phyloP scores from a whole-genome alignment of 2,329 filamentous ascomycete genomes.

The Phoma sp. region DNA sequence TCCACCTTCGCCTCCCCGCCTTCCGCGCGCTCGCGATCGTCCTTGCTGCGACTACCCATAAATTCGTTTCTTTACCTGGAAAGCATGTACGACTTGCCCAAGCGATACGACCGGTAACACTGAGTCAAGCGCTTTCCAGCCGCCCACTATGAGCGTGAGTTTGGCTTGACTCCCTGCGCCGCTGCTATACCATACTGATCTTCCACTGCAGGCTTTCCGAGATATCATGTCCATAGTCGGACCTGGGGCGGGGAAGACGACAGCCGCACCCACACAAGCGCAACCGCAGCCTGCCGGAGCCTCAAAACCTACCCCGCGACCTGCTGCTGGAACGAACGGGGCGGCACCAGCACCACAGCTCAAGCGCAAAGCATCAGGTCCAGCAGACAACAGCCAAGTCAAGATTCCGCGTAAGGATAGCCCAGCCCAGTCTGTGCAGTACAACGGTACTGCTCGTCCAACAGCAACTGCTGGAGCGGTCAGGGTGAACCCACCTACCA shows the following conservation, averaged over 20 bases:
- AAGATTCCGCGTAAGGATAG: slow-evolving; percentile 46
- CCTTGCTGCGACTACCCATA: slow-evolving; percentile 15
- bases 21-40: slow-evolving; percentile 21
- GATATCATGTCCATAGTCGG: slow-evolving; percentile 49
- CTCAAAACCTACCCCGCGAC: slow-evolving; percentile 45
- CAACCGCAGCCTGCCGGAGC: slow-evolving; percentile 30
- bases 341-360: slow-evolving; percentile 44
- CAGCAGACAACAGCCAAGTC: slow-evolving; percentile 35
- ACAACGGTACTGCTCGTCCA: slow-evolving; percentile 35
- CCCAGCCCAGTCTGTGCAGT: slow-evolving; percentile 28
- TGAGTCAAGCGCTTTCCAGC: slow-evolving; percentile 44
- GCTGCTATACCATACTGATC: slow-evolving; percentile 22
- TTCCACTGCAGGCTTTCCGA: slow-evolving; percentile 36
- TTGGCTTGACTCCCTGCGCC: slow-evolving; percentile 15
- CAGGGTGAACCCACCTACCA: slow-evolving; percentile 30
- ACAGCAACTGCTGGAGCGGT: slow-evolving; percentile 28
- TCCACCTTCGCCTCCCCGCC: slow-evolving; percentile 26
- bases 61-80: slow-evolving; percentile 19
- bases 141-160: slow-evolving; percentile 49
- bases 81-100: slow-evolving; percentile 46
- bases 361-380: slow-evolving; percentile 51
- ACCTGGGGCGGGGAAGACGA: slow-evolving; percentile 33
- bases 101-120: slow-evolving; percentile 45
- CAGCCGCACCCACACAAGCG: slow-evolving; percentile 33
- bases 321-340: slow-evolving; percentile 34